These are phyloP conservation scores for Clitoria ternatea DNA, from an alignment of 306 rosid genomes.

Conservation along the genomic window DNA sequence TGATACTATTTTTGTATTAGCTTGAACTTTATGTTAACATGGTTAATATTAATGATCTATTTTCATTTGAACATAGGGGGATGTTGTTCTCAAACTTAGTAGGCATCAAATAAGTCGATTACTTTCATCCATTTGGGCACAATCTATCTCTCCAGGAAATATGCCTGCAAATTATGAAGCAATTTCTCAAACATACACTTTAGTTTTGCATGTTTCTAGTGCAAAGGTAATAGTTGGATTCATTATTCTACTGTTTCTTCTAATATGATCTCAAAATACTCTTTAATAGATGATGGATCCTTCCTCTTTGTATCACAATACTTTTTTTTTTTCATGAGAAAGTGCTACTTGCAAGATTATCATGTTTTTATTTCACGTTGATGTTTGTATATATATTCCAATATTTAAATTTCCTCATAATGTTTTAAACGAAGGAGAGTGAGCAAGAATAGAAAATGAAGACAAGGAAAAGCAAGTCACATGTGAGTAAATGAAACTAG, in stretches of 20 bases:
- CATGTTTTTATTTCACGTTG: too few relatives aligned
- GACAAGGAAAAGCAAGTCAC: not conserved
- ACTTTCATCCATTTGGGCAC: conserved; percentile 82
- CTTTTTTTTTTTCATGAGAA: not conserved
- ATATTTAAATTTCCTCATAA: not conserved
- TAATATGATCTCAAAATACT: conserved; percentile 15
- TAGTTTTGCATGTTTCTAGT: conserved; percentile 71
- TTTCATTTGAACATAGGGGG: conserved; percentile 47
- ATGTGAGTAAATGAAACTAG: not conserved
- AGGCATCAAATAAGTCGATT: conserved; percentile 70
- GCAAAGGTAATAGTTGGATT: conserved; percentile 57
- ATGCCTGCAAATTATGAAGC: conserved; percentile 90
- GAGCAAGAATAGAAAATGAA: not conserved
- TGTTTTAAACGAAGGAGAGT: not conserved
- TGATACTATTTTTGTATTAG: not conserved
- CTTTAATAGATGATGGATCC: not conserved
- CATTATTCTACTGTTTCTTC: conserved; percentile 1
- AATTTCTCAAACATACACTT: conserved; percentile 75
- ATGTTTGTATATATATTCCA: not conserved
- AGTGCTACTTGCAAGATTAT: not conserved
- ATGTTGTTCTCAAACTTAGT: conserved; percentile 56
- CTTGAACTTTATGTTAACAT: conserved; percentile 10
- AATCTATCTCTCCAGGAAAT: conserved; percentile 70
- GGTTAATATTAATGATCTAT: not conserved
- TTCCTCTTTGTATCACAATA: conserved; percentile 8